Evolutionary conservation across 2,329 filamentous ascomycete genomes (phyloP).

Genomic region (Remersonia thermophila): DNA sequence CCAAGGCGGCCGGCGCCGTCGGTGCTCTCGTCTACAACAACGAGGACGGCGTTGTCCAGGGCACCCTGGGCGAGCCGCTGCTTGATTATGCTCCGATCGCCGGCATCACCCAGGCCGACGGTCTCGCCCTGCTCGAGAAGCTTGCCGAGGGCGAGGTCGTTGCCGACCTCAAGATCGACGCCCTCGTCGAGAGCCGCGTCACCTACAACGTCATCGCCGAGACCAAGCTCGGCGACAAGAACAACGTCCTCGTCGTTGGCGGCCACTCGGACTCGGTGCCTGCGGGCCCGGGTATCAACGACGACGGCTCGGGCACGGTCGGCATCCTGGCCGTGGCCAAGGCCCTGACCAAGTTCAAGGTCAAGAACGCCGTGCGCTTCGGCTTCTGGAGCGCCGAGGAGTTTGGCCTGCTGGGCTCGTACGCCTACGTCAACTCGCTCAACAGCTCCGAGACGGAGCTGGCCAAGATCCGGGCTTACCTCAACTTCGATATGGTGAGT

Average conservation of each 20-base stretch:
- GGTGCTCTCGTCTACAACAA: slow-evolving; percentile 54
- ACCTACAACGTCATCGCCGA: slow-evolving; percentile 18
- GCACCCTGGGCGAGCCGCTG: slow-evolving; percentile 41
- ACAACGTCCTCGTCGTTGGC: slow-evolving; percentile 16
- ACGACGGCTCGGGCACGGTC: slow-evolving; percentile 17
- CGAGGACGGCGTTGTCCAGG: slow-evolving; percentile 33
- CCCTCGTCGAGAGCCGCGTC: slow-evolving; percentile 12
- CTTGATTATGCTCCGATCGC: slow-evolving; percentile 37
- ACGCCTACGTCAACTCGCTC: slow-evolving; percentile 35
- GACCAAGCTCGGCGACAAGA: slow-evolving; percentile 17
- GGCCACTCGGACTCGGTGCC: slow-evolving; percentile 16
- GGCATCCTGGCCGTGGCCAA: slow-evolving; percentile 16
- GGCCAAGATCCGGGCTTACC: slow-evolving; percentile 38
- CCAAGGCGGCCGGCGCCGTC: slow-evolving; percentile 43
- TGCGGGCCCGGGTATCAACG: slow-evolving; percentile 17
- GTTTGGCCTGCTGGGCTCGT: slow-evolving; percentile 47
- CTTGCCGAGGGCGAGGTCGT: slow-evolving; percentile 21
- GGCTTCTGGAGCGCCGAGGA: slow-evolving; percentile 47
- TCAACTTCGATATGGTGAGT: slow-evolving; percentile 42
- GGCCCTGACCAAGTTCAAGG: slow-evolving; percentile 15
- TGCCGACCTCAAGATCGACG: slow-evolving; percentile 19
- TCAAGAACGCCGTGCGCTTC: slow-evolving; percentile 43
- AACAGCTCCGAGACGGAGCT: slow-evolving; percentile 30
- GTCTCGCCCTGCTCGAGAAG: slow-evolving; percentile 20
- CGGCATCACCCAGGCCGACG: slow-evolving; percentile 39